Evolutionary conservation across 1,139 yeast species (phyloP).

Genomic region (Arxiozyma slooffiae): DNA sequence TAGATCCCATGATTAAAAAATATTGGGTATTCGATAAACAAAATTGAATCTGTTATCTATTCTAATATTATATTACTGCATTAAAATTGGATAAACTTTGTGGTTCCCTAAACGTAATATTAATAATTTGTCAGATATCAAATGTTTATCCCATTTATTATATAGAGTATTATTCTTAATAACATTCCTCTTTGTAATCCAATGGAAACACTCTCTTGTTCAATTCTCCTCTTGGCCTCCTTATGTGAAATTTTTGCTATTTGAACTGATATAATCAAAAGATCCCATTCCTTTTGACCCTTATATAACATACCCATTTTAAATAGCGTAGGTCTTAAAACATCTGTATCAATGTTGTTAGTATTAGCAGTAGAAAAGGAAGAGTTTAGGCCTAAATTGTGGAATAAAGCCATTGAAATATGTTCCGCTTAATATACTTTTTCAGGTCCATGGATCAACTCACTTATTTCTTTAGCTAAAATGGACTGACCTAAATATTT

Average conservation of each 20-base stretch:
- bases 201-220: conserved; percentile 62
- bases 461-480: conserved; percentile 78
- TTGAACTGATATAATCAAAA: conserved; percentile 22
- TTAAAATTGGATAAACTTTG: conserved; percentile 18
- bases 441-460: conserved; percentile 76
- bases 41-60: background rate
- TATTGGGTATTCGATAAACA: background rate
- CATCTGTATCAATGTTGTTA: conserved; percentile 44
- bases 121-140: conserved; percentile 35
- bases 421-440: conserved; percentile 53
- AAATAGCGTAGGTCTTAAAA: conserved; percentile 49
- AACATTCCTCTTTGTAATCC: conserved; percentile 54
- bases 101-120: conserved; percentile 71
- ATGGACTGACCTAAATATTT: conserved; percentile 61
- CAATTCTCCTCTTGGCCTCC: conserved; percentile 56
- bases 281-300: conserved; percentile 14
- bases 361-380: conserved; percentile 36
- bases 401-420: conserved; percentile 58
- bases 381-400: conserved; percentile 29
- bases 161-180: conserved; percentile 35
- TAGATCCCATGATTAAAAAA: background rate
- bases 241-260: conserved; percentile 37
- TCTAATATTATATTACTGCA: conserved; percentile 31
- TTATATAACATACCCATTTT: conserved; percentile 47
- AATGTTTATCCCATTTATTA: conserved; percentile 40